Evolutionary conservation across 495 filamentous ascomycete genomes (phyloP).

Genomic region (Patellaria atrata): DNA sequence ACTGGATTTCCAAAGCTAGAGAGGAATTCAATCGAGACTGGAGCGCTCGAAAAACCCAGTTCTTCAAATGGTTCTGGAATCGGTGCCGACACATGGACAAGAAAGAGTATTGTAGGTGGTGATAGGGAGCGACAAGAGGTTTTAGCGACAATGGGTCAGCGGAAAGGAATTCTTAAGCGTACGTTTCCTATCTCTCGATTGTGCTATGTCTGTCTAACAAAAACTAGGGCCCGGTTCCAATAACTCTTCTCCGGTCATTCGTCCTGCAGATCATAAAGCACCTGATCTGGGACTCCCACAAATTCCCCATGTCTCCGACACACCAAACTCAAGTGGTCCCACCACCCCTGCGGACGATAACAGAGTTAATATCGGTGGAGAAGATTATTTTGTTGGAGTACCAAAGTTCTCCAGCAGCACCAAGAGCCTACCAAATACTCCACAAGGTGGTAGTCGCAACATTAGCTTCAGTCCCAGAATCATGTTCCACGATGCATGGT

Average conservation of each 20-base stretch:
- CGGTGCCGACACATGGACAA: conserved; percentile 35
- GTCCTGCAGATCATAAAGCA: conserved; percentile 39
- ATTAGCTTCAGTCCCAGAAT: conserved; percentile 90
- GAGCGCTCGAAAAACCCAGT: conserved; percentile 26
- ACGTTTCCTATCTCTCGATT: conserved; percentile 25
- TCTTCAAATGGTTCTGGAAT: conserved; percentile 38
- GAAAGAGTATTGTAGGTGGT: conserved; percentile 81
- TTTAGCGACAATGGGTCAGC: conserved; percentile 71
- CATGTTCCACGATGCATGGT: conserved; percentile 92
- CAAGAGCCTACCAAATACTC: conserved; percentile 67
- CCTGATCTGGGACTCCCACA: conserved; percentile 39
- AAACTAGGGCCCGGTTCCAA: conserved; percentile 47
- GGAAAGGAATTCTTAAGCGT: conserved; percentile 94
- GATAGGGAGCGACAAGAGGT: conserved; percentile 86
- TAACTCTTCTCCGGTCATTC: conserved; percentile 50
- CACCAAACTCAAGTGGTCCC: conserved; percentile 66
- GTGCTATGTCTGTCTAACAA: conserved; percentile 18
- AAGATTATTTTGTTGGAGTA: conserved; percentile 64
- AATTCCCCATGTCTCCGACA: conserved; percentile 51
- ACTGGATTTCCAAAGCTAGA: conserved; percentile 87
- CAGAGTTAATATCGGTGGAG: conserved; percentile 24
- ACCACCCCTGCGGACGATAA: conserved; percentile 68
- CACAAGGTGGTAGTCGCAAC: conserved; percentile 52
- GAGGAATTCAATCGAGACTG: conserved; percentile 55
- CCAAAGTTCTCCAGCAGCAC: conserved; percentile 49